Evolutionary conservation across 208 protist species (phyloP), one percentile per base, ranked within the genome.

Genomic region (Leishmania amazonensis): DNA sequence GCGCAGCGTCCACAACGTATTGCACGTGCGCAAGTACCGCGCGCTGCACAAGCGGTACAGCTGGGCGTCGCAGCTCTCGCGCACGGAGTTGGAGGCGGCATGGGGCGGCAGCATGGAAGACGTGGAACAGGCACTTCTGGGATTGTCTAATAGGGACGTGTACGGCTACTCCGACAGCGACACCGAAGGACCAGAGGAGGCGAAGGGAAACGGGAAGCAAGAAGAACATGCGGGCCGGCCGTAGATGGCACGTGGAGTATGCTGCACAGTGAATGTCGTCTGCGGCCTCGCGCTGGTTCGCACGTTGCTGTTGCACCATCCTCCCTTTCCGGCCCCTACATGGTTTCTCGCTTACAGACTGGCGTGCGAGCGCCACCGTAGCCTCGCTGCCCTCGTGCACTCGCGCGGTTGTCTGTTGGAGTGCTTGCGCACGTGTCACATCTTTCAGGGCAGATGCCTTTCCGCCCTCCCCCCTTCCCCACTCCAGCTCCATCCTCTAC

Each of bases 11-110:
- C 83, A 95, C 31, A 85, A 90, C 53, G 72, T 93, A 19, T 71
- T 94, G 67, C 74, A 83, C 73, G 81, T 96, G 24, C 85, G 85
- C 74, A 93, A 93, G 77, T 96, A 91, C 60, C 91, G 93, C 35
- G 90, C 89, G 7, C 88, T 96, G 76, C 40, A 89, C 49, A 96
- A 96, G 71, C 88, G 90, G 0, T 94, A 96, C 57, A 72, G 80
- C 11, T 94, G 91, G 93, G 64, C 88, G 19, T 88, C 87, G 60
- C 81, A 89, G 72, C 90, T 90, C 38, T 87, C 83, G 42, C 53
- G 70, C 9, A 80, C 79, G 1, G 89, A 94, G 68, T 75, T 94
- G 73, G 79, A 80, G 31, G 84, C 84, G 42, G 79, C 77, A 42
- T 85, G 58, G 78, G 76, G 47, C 51, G 79, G 75, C 0, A 70